Conservation (phyloP, 2,329 filamentous ascomycete genomes). For the Claviceps citrina region DNA sequence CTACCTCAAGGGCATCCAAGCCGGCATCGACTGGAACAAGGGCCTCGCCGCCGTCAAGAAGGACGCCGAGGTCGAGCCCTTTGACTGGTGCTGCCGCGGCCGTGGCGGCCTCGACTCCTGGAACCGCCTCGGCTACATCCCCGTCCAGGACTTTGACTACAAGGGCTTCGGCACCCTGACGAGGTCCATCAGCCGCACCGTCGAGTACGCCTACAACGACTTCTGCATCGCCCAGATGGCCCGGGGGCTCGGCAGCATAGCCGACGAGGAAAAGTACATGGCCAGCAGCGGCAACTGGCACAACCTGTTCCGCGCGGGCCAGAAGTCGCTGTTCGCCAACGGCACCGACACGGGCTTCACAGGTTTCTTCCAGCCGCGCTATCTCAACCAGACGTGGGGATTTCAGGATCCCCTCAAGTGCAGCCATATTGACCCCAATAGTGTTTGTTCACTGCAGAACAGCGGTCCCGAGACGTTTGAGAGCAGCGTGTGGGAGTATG, state of each 20-base stretch:
- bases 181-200: constrained; percentile 53
- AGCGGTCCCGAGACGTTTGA: constrained; percentile 57
- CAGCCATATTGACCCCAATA: constrained; percentile 35
- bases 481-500: constrained; percentile 57
- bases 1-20: constrained; percentile 47
- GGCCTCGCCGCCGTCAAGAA: constrained; percentile 58
- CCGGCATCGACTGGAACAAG: constrained; percentile 48
- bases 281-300: constrained; percentile 48
- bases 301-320: constrained; percentile 47
- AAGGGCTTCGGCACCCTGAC: constrained; percentile 55
- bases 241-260: constrained; percentile 34
- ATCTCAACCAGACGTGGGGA: constrained; percentile 51
- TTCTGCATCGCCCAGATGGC: constrained; percentile 53
- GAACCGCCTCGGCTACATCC: constrained; percentile 58
- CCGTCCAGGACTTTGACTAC: constrained; percentile 51
- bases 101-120: constrained; percentile 57
- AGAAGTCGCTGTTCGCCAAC: constrained; percentile 36
- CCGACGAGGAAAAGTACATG: constrained; percentile 44
- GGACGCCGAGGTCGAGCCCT: constrained; percentile 52
- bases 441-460: constrained; percentile 44
- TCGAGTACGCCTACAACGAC: constrained; percentile 69
- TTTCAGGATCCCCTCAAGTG: constrained; percentile 54
- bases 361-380: constrained; percentile 57
- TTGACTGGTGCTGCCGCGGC: constrained; percentile 55
- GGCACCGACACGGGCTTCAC: constrained; percentile 47